phyloP scores from a whole-genome alignment of 2,329 filamentous ascomycete species.

The Colletotrichum spinosum region DNA sequence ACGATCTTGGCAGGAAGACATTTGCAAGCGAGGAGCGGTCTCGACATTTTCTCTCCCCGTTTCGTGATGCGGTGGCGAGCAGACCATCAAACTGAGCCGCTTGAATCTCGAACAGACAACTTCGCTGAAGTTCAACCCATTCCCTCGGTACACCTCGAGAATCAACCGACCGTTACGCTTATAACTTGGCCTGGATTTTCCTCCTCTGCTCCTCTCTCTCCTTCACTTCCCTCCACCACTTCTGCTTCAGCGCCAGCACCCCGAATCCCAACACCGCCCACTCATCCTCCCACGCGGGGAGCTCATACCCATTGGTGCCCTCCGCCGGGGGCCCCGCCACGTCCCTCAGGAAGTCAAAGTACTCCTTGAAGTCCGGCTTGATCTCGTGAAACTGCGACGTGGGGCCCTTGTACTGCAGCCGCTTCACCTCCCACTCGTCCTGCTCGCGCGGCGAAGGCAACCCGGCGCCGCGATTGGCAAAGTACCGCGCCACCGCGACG shows the following conservation, averaged over 20 bases:
- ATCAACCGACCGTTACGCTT: too few species aligned
- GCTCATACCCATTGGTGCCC: conserved; percentile 49
- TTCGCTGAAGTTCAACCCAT: too few species aligned
- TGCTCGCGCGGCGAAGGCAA: conserved; percentile 45
- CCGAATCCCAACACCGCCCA: conserved; percentile 49
- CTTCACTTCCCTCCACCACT: conserved; percentile 43
- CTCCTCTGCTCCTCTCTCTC: conserved; percentile 41
- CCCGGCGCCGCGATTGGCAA: conserved; percentile 46
- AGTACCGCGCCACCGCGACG: conserved; percentile 49
- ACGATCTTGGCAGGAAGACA: not conserved
- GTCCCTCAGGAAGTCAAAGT: conserved; percentile 52
- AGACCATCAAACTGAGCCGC: too few species aligned
- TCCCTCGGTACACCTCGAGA: too few species aligned
- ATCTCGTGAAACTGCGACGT: conserved; percentile 47
- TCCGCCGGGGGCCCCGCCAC: conserved; percentile 55
- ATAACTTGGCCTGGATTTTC: conserved; percentile 11
- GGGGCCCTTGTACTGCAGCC: conserved; percentile 44
- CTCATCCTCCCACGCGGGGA: conserved; percentile 55
- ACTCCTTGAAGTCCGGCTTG: conserved; percentile 50
- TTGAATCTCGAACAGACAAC: too few species aligned
- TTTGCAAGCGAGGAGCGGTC: not conserved
- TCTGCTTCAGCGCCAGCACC: conserved; percentile 45
- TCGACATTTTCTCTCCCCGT: not conserved
- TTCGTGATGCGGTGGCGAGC: not conserved
- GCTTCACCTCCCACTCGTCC: conserved; percentile 46